A percentile compares a stretch with the other conserved stretches of the same genome.
Conservation (phyloP, 2,329 filamentous ascomycete species). For the Talaromyces sp. region DNA sequence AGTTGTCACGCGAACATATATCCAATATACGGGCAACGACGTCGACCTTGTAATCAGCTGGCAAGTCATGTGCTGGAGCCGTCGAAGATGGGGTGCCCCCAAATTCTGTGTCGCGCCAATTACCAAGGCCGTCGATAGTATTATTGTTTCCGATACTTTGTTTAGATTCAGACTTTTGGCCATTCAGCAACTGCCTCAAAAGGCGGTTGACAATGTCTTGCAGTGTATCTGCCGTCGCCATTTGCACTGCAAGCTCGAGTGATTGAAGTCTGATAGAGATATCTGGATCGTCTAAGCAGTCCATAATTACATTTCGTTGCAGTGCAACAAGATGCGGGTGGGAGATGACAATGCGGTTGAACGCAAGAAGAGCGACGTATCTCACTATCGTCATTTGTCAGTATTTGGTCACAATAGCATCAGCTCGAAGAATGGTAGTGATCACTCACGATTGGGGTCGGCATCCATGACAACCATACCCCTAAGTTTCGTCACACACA, state of each 20-base stretch:
- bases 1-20: slow-evolving; percentile 88
- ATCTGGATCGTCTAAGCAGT: slow-evolving; percentile 92
- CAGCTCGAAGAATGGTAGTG: background rate
- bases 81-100: slow-evolving; percentile 51
- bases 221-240: slow-evolving; percentile 86
- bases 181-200: slow-evolving; percentile 72
- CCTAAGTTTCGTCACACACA: slow-evolving; percentile 88
- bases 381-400: slow-evolving; percentile 61
- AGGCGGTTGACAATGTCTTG: slow-evolving; percentile 79
- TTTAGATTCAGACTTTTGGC: slow-evolving; percentile 32
- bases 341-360: slow-evolving; percentile 88
- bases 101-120: slow-evolving; percentile 45
- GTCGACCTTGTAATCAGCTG: slow-evolving; percentile 79
- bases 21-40: slow-evolving; percentile 78
- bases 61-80: slow-evolving; percentile 54
- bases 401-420: background rate
- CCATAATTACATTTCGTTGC: slow-evolving; percentile 93
- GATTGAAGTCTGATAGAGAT: slow-evolving; percentile 94
- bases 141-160: slow-evolving; percentile 40
- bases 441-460: slow-evolving; percentile 77
- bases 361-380: slow-evolving; percentile 92
- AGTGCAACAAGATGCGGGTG: slow-evolving; percentile 84
- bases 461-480: slow-evolving; percentile 93
- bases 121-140: slow-evolving; percentile 33
- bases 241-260: slow-evolving; percentile 83